These are phyloP conservation scores for Penicillium chermesinum DNA, from an alignment of 495 filamentous ascomycete species.

Conservation along the genomic window DNA sequence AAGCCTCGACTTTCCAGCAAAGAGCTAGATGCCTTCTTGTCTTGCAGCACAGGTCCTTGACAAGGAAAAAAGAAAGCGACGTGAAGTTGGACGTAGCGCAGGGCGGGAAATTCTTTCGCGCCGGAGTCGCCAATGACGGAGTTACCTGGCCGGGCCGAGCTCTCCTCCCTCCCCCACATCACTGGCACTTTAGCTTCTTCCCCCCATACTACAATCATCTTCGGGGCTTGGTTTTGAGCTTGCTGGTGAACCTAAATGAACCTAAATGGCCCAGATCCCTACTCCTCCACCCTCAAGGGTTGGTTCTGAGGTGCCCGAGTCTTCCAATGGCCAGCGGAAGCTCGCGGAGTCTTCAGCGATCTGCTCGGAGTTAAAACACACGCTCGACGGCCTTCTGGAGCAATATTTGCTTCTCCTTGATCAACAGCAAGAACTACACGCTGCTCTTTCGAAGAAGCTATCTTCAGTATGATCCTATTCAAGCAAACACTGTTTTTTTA, in stretches of 20 bases:
- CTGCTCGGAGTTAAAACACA: slow-evolving; percentile 25
- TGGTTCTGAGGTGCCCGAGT: slow-evolving; percentile 26
- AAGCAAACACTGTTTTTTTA: not conserved
- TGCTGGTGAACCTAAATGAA: no score
- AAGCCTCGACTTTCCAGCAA: no score
- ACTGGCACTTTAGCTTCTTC: not conserved
- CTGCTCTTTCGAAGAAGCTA: slow-evolving; percentile 48
- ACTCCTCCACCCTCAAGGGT: slow-evolving; percentile 35
- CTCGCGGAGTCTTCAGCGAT: slow-evolving; percentile 6
- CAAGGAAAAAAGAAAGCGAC: slow-evolving; percentile 8
- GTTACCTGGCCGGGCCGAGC: slow-evolving; percentile 36
- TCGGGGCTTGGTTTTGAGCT: no score
- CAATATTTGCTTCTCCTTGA: slow-evolving; percentile 66
- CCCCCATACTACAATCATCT: not conserved
- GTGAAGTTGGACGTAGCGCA: slow-evolving; percentile 12
- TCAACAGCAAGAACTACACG: slow-evolving; percentile 59
- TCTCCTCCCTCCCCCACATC: slow-evolving; percentile 8
- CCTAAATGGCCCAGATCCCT: slow-evolving; percentile 38
- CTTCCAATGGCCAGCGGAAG: slow-evolving; percentile 10
- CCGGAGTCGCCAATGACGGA: slow-evolving; percentile 38
- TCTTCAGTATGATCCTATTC: slow-evolving; percentile 44
- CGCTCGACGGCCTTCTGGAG: slow-evolving; percentile 61
- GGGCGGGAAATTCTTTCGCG: slow-evolving; percentile 41
- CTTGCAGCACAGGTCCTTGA: not conserved
- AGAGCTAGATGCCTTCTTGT: not conserved